Evolutionary conservation across 2,329 filamentous ascomycete genomes (phyloP), one percentile per base, ranked within the genome.

Genomic region (Colletotrichum sp.): DNA sequence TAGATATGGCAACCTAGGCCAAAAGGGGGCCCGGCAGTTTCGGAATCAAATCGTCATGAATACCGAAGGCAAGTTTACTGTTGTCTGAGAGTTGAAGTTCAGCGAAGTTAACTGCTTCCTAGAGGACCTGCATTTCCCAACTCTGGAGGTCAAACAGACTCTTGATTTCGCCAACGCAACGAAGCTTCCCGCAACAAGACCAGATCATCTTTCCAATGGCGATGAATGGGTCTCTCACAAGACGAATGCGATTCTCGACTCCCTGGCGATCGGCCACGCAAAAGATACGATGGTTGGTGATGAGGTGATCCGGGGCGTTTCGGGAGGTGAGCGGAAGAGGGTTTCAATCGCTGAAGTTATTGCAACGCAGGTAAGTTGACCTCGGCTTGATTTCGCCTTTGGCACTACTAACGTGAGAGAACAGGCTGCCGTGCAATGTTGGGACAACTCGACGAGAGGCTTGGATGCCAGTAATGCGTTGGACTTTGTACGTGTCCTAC

Each of bases 361-460:
- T 28, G 85, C 84, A 32, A 72, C 69, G 7, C 62, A 38, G 28
- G 69, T 30, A 8, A 48, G 30, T n/a, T 24, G 18, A 21, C 13
- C 24, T 82, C 83, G 1, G 16, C 21, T 28, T 13, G 24, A 7
- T 14, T 34, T 32, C 10, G 10, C 24, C n/a, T 24, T 34, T 77
- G 48, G 18, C 68, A 21, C 24, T 24, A 9, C 61, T 12, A 21
- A 24, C 10, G 78, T 74, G 66, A 74, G 89, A 87, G 89, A 59
- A 0, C 90, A 95, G 1, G 90, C 69, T 9, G 48, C 64, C 3
- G 56, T 76, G 8, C 48, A 94, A 16, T 93, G 91, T 77, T 95
- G 93, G 92, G 94, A 95, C 79, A 95, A 95, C 80, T 92, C 91
- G 0, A 95, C 93, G 4, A 88, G 93, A 69, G 94, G 94, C 16